phyloP scores from a whole-genome alignment of 805 yeast species.

The Starmerella davenportii region DNA sequence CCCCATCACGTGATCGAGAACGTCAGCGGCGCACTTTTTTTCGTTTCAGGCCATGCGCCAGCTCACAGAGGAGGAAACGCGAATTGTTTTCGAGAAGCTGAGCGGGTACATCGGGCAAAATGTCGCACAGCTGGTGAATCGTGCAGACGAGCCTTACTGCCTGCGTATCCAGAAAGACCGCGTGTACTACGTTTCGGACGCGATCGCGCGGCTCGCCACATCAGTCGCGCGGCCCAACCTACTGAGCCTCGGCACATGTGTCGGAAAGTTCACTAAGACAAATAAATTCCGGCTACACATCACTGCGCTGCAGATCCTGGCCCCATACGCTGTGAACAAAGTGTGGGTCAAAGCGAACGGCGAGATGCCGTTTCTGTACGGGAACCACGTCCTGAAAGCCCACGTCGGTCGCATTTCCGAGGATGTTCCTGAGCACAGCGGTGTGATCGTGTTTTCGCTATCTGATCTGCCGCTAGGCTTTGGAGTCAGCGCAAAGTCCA shows the following conservation, averaged over 20 bases:
- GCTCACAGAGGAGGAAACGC: conserved; percentile 91
- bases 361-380: conserved; percentile 95
- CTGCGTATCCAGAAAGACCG: conserved; percentile 91
- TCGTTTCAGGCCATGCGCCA: conserved; percentile 60
- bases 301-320: conserved; percentile 67
- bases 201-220: conserved; percentile 72
- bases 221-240: conserved; percentile 74
- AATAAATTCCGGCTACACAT: conserved; percentile 91
- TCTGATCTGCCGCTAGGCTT: conserved; percentile 83
- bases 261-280: conserved; percentile 94
- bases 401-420: conserved; percentile 94
- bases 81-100: conserved; percentile 83
- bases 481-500: conserved; percentile 85
- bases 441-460: conserved; percentile 84
- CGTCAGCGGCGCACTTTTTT: too few species aligned
- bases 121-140: conserved; percentile 70
- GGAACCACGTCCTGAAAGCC: conserved; percentile 90
- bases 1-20: too few species aligned
- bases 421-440: conserved; percentile 95
- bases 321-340: conserved; percentile 80
- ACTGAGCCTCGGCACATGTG: conserved; percentile 83
- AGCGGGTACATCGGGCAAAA: conserved; percentile 96
- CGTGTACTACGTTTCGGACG: conserved; percentile 74
- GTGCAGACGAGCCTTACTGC: conserved; percentile 71
- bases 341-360: conserved; percentile 95